Conservation (phyloP, 495 filamentous ascomycete genomes). For the Parathielavia hyrcaniae region DNA sequence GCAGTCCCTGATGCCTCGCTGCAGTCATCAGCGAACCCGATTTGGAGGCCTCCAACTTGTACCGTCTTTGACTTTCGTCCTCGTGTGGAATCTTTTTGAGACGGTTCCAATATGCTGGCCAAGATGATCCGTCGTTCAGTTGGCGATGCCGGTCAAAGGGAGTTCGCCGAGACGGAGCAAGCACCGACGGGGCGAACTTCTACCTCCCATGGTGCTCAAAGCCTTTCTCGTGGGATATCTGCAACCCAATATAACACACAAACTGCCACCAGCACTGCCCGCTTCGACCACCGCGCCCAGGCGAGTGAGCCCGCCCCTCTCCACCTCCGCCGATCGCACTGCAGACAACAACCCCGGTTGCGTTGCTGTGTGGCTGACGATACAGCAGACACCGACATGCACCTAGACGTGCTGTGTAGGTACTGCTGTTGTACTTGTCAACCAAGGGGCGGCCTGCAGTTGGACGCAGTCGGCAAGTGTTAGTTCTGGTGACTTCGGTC, state of each 20-base stretch:
- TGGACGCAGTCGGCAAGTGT: neutral
- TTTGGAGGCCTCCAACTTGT: conserved; percentile 2
- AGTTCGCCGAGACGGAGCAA: neutral
- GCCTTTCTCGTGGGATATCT: neutral
- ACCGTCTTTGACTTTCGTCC: neutral
- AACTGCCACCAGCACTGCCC: neutral
- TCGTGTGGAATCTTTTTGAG: neutral
- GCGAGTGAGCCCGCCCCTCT: conserved; percentile 9
- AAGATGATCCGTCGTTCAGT: neutral
- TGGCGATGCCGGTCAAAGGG: neutral
- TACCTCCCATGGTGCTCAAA: neutral
- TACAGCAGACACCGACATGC: neutral
- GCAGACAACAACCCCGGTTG: neutral
- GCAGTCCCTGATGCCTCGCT: neutral
- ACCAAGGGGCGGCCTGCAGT: neutral
- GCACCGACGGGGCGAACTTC: neutral
- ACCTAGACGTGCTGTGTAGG: neutral
- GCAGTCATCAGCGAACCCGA: neutral
- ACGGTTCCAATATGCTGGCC: neutral
- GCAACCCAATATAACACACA: neutral
- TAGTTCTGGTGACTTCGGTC: too few species aligned
- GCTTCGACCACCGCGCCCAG: conserved; percentile 2
- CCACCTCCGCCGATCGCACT: conserved; percentile 1
- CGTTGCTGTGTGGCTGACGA: neutral
- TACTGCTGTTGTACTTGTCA: neutral